Evolutionary conservation across 306 rosid genomes (phyloP).

Genomic region (Begonia fuchsioides): DNA sequence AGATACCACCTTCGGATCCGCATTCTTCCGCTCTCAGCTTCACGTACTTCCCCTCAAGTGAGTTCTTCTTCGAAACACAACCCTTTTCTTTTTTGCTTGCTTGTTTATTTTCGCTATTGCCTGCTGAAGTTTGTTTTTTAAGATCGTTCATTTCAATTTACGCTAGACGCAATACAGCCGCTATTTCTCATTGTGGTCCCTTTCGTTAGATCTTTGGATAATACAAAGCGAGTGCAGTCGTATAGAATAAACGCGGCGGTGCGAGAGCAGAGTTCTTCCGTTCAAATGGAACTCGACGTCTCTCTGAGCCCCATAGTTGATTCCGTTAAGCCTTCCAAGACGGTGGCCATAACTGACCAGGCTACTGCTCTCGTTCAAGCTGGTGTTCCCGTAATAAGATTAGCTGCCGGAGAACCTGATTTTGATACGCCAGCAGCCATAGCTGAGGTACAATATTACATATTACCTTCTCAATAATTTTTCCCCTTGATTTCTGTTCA

Average conservation of each 20-base stretch:
- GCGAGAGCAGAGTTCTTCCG: constrained; percentile 15
- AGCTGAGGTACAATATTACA: constrained; percentile 34
- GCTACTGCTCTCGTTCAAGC: constrained; percentile 81
- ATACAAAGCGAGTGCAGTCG: constrained; percentile 6
- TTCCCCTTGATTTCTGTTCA: too few relatives aligned
- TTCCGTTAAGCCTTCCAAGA: constrained; percentile 74
- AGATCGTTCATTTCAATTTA: not conserved
- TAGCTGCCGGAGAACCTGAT: constrained; percentile 92
- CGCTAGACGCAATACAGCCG: too few relatives aligned
- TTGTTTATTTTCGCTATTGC: not conserved
- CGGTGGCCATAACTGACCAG: constrained; percentile 68
- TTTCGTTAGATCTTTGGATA: constrained; percentile 12
- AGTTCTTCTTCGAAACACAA: not conserved
- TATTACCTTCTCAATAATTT: too few relatives aligned
- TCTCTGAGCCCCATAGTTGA: constrained; percentile 73
- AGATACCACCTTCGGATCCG: constrained; percentile 14
- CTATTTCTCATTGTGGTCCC: too few relatives aligned
- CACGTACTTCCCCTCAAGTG: constrained; percentile 21
- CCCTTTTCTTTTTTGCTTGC: not conserved
- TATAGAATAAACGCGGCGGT: constrained; percentile 6
- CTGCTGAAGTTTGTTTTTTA: not conserved
- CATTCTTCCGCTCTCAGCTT: constrained; percentile 19
- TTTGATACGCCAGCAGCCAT: constrained; percentile 67
- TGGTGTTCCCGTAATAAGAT: constrained; percentile 72
- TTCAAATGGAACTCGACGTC: constrained; percentile 25